Conservation (phyloP, 2,329 filamentous ascomycete genomes). For the Myotisia sp. region DNA sequence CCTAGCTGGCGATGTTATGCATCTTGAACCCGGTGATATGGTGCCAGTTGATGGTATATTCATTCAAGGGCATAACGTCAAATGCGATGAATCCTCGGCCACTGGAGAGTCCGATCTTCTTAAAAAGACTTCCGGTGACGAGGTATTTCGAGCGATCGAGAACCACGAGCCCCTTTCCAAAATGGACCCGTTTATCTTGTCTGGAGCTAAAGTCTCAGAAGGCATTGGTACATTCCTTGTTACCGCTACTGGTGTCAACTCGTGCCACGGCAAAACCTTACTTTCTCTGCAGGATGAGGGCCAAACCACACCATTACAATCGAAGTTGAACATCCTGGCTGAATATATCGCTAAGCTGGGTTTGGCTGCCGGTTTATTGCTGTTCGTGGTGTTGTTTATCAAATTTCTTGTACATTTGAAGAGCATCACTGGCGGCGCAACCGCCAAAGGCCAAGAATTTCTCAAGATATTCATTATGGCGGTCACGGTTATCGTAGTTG, state of each 20-base stretch:
- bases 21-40: constrained; percentile 59
- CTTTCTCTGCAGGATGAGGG: constrained; percentile 64
- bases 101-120: constrained; percentile 63
- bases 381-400: constrained; percentile 70
- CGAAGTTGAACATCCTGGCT: constrained; percentile 61
- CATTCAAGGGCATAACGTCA: constrained; percentile 51
- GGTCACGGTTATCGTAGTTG: constrained; percentile 66
- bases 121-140: constrained; percentile 50
- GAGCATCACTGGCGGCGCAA: constrained; percentile 7
- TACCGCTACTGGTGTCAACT: constrained; percentile 58
- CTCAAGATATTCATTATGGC: constrained; percentile 65
- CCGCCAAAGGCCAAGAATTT: constrained; percentile 50
- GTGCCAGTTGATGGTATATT: constrained; percentile 59
- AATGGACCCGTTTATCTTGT: constrained; percentile 67
- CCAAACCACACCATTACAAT: constrained; percentile 64
- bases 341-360: constrained; percentile 68
- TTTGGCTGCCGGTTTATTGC: constrained; percentile 53
- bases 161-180: constrained; percentile 47
- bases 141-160: constrained; percentile 50
- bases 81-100: constrained; percentile 60
- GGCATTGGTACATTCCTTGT: constrained; percentile 64
- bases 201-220: constrained; percentile 62
- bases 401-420: constrained; percentile 43
- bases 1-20: constrained; percentile 58
- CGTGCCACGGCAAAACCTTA: constrained; percentile 61